Evolutionary conservation across 2,329 filamentous ascomycete species (phyloP), one percentile per base, ranked within the genome.

Genomic region (Exophiala phaeomuriformis): DNA sequence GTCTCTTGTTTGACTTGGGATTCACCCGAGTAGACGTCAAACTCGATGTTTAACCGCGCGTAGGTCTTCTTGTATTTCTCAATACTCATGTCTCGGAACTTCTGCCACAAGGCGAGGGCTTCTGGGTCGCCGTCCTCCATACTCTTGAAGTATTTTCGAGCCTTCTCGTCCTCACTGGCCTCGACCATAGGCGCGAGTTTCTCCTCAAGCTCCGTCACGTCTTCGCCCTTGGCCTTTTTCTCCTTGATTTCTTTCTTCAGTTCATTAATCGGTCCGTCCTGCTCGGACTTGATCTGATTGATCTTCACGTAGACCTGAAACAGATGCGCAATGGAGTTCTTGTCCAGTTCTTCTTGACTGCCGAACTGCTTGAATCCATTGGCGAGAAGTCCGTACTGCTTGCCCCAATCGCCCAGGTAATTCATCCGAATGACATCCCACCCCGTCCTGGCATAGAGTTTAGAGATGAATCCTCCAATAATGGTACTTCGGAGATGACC

Each of bases 331-430:
- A 84, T 83, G 1, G 81, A 81, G 64, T 84, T 80, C 63, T 75
- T 76, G 48, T 74, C 67, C 35, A 84, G 70, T 61, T 78, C 75
- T 59, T 82, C 78, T 66, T 84, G 80, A 55, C 72, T 77, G 44
- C 82, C 82, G 58, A 79, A 84, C 59, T 75, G 73, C 63, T 81
- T 76, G 65, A 80, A 85, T 1, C 81, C 82, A 53, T 82, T 77
- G 6, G 79, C 81, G 32, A 63, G 52, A 33, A 85, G 72, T 63
- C 82, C 82, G 57, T 83, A 84, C 66, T 84, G 81, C 72, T 83
- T 84, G 48, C 82, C 82, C 82, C 82, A 85, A 64, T 85, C 82
- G 57, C 82, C 82, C 3, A 84, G 75, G 66, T 84, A 84, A 70
- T 85, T 84, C 77, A 84, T 79, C 55, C 78, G 76, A 47, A 78